These are phyloP conservation scores for Pyronema omphalodes DNA, from an alignment of 495 filamentous ascomycete genomes.

Conservation along the genomic window DNA sequence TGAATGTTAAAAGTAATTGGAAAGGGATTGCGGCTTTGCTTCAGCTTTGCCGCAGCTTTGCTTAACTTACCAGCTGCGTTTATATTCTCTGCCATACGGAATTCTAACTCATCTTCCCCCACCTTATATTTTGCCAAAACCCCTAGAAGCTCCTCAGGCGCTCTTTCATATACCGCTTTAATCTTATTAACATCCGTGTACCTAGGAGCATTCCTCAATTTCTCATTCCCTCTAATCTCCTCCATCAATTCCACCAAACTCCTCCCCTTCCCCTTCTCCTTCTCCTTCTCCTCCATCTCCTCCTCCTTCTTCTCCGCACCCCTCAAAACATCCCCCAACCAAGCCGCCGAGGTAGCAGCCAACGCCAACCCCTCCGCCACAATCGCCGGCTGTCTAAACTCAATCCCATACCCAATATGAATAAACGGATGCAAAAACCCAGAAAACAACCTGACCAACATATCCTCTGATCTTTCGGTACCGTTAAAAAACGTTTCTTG, in stretches of 20 bases:
- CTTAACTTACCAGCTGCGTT: slow-evolving; percentile 35
- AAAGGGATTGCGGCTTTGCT: not conserved
- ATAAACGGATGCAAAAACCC: slow-evolving; percentile 69
- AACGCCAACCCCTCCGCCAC: slow-evolving; percentile 67
- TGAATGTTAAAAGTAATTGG: not conserved
- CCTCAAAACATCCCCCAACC: slow-evolving; percentile 32
- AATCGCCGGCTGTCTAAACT: slow-evolving; percentile 64
- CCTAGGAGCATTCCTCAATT: slow-evolving; percentile 32
- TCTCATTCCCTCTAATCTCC: slow-evolving; percentile 36
- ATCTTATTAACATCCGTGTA: slow-evolving; percentile 44
- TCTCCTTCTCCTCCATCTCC: not conserved
- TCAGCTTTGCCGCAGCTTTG: not conserved
- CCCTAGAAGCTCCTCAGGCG: slow-evolving; percentile 41
- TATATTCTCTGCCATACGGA: slow-evolving; percentile 58
- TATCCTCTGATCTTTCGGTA: slow-evolving; percentile 39
- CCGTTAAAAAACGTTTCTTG: slow-evolving; percentile 46
- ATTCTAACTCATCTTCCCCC: slow-evolving; percentile 40
- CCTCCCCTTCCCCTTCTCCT: slow-evolving; percentile 27
- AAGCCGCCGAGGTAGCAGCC: slow-evolving; percentile 41
- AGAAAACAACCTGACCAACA: slow-evolving; percentile 39
- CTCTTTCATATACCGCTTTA: slow-evolving; percentile 41
- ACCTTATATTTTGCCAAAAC: slow-evolving; percentile 43
- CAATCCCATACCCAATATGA: slow-evolving; percentile 66
- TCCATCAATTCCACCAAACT: slow-evolving; percentile 40
- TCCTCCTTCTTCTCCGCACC: slow-evolving; percentile 35